Percentiles rank a stretch among this genome's conserved stretches.
Conservation (phyloP, 2,329 filamentous ascomycete species). For the Xylariaceae sp. region DNA sequence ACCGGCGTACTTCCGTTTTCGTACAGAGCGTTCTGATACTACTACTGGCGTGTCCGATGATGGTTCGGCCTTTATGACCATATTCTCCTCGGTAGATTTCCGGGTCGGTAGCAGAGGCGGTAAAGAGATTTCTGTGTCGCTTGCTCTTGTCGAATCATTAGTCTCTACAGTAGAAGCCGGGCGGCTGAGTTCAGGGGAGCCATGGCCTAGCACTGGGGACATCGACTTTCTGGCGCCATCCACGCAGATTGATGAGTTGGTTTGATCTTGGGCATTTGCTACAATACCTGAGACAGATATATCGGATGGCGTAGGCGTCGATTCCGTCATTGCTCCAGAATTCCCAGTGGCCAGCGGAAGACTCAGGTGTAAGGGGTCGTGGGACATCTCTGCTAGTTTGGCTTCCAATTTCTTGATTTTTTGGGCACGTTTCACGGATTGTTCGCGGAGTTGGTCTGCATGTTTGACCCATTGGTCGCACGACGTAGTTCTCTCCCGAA, state of each 20-base stretch:
- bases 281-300: background rate
- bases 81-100: background rate
- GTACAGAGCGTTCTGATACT: slow-evolving; percentile 45
- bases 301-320: background rate
- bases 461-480: slow-evolving; percentile 43
- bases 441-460: slow-evolving; percentile 38
- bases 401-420: slow-evolving; percentile 42
- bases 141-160: background rate
- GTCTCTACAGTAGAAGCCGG: background rate
- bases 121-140: slow-evolving; percentile 20
- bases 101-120: slow-evolving; percentile 29
- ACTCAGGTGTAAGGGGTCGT: slow-evolving; percentile 18
- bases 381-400: slow-evolving; percentile 26
- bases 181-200: background rate
- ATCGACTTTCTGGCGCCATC: background rate
- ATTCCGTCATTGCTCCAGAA: slow-evolving; percentile 3
- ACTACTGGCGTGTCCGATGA: slow-evolving; percentile 50
- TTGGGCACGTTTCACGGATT: slow-evolving; percentile 24
- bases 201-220: background rate
- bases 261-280: background rate
- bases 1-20: slow-evolving; percentile 41
- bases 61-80: slow-evolving; percentile 45
- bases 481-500: slow-evolving; percentile 41
- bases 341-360: slow-evolving; percentile 23
- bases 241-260: background rate